These are phyloP conservation scores for Didymella sp. DNA, from an alignment of 2,329 filamentous ascomycete genomes.

Conservation along the genomic window DNA sequence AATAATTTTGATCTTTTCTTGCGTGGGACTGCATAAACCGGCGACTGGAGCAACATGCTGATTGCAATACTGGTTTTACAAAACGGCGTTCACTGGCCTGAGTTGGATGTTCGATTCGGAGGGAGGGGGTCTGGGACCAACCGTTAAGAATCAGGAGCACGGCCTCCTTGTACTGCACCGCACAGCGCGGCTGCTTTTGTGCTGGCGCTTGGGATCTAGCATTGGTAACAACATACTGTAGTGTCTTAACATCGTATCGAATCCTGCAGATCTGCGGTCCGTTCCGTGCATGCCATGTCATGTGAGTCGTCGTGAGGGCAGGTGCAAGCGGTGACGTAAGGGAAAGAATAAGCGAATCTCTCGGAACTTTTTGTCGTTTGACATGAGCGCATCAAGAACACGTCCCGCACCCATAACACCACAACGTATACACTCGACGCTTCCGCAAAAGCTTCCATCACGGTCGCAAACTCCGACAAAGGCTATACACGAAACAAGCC, in stretches of 20 bases:
- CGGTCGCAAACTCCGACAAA: not conserved
- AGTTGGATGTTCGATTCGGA: constrained; percentile 18
- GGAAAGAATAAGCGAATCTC: constrained; percentile 30
- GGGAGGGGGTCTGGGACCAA: constrained; percentile 14
- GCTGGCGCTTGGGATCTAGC: constrained; percentile 23
- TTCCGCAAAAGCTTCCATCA: not conserved
- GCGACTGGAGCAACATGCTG: constrained; percentile 48
- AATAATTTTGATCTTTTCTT: constrained; percentile 48
- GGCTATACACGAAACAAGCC: not conserved
- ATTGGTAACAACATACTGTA: constrained; percentile 36
- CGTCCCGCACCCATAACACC: constrained; percentile 1
- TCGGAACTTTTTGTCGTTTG: not conserved
- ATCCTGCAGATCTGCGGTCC: constrained; percentile 18
- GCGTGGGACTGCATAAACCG: constrained; percentile 46
- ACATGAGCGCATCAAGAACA: constrained; percentile 1
- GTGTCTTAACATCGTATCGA: constrained; percentile 38
- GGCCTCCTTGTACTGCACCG: constrained; percentile 19
- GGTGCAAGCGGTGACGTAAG: constrained; percentile 26
- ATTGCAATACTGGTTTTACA: constrained; percentile 29
- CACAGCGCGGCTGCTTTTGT: constrained; percentile 17
- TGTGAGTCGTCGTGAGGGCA: constrained; percentile 4
- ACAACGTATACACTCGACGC: not conserved
- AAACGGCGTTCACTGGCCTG: constrained; percentile 42
- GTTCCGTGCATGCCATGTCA: constrained; percentile 1
- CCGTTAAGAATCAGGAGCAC: constrained; percentile 11